phyloP scores from a whole-genome alignment of 2,329 filamentous ascomycete species.

The Aspergillus vadensis region DNA sequence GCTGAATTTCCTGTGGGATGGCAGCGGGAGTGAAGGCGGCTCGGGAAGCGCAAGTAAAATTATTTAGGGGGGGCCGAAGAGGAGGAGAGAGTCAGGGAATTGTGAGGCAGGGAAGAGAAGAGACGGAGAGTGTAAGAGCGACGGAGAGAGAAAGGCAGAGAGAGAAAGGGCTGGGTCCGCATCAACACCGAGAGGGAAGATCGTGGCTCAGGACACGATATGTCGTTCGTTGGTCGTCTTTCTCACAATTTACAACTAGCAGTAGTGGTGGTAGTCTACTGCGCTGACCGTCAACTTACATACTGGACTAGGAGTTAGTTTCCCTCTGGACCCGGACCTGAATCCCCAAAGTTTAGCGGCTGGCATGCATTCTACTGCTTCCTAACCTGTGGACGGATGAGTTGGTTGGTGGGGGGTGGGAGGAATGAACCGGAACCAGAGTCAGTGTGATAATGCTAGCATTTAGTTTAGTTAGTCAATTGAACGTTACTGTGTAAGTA shows the following conservation, averaged over 20 bases:
- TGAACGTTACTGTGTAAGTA: too few species aligned
- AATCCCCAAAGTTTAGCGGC: conserved; percentile 10
- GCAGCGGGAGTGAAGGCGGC: conserved; percentile 5
- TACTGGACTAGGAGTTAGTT: not conserved
- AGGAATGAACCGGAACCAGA: conserved; percentile 12
- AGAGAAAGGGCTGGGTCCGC: not conserved
- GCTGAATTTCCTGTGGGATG: not conserved
- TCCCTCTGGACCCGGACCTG: conserved; percentile 1
- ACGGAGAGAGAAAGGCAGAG: not conserved
- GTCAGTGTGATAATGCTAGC: not conserved
- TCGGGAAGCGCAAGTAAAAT: conserved; percentile 7
- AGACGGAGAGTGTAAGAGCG: not conserved
- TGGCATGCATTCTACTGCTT: not conserved
- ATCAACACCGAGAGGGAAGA: conserved; percentile 3
- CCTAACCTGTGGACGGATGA: not conserved
- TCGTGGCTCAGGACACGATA: conserved; percentile 10
- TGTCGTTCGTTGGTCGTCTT: not conserved
- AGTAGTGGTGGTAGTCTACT: not conserved
- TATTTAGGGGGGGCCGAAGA: not conserved
- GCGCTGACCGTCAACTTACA: not conserved
- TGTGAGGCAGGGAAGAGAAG: not conserved
- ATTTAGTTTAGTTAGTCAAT: too few species aligned
- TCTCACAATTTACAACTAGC: not conserved
- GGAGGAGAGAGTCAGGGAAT: not conserved
- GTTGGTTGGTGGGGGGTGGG: conserved; percentile 1